Percentiles rank a stretch among this genome's conserved stretches.
phyloP scores from a whole-genome alignment of 768 basidiomycete species.

The Tricholoma hemisulphureum region DNA sequence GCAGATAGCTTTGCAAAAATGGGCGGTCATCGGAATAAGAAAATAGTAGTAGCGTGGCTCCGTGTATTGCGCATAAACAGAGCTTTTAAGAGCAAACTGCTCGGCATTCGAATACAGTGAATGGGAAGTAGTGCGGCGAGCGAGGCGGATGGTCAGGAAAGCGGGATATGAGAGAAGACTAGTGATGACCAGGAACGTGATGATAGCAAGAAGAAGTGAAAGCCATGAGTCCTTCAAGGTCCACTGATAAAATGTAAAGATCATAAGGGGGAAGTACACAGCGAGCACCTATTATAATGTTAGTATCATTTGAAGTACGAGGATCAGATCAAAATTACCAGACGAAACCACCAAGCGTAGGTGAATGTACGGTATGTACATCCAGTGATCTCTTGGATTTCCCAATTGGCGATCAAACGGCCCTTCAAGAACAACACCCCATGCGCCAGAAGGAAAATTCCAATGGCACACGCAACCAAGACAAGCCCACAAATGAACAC shows the following conservation, averaged over 20 bases:
- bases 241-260: constrained; percentile 90
- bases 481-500: constrained; percentile 76
- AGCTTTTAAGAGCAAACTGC: constrained; percentile 44
- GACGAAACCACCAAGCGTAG: constrained; percentile 60
- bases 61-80: constrained; percentile 69
- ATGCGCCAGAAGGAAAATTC: constrained; percentile 52
- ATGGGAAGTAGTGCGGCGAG: constrained; percentile 26
- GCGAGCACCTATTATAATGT: constrained; percentile 52
- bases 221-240: constrained; percentile 87
- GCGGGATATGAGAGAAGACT: constrained; percentile 48
- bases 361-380: constrained; percentile 45
- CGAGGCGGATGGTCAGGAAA: constrained; percentile 48
- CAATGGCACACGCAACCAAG: constrained; percentile 57
- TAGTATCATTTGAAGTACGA: constrained; percentile 1
- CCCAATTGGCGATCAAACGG: constrained; percentile 15
- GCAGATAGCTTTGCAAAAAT: constrained; percentile 68
- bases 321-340: constrained; percentile 46
- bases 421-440: constrained; percentile 36
- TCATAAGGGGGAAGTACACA: constrained; percentile 62
- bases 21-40: constrained; percentile 51
- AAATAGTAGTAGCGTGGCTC: constrained; percentile 68
- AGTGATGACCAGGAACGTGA: constrained; percentile 56
- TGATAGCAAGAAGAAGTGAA: constrained; percentile 72
- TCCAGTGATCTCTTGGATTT: constrained; percentile 15
- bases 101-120: constrained; percentile 32